These are phyloP conservation scores for Sclerospora graminicola DNA, from an alignment of 352 stramenopile species.

Conservation along the genomic window DNA sequence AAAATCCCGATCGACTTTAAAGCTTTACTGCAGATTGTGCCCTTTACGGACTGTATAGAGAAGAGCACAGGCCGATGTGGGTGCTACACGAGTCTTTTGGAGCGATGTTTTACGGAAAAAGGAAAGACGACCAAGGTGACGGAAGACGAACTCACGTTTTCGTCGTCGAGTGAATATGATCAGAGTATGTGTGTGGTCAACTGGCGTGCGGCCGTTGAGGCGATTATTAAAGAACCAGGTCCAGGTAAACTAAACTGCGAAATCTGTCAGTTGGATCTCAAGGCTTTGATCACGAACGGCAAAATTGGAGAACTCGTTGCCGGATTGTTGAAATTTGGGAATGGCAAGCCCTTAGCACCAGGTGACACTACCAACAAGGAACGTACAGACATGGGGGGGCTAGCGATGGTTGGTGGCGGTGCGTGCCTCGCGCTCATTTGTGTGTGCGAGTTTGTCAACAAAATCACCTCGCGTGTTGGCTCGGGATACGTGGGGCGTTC, in stretches of 20 bases:
- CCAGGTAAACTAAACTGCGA: slow-evolving; percentile 63
- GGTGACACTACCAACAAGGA: slow-evolving; percentile 18
- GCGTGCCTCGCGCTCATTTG: slow-evolving; percentile 38
- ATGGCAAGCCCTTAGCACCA: slow-evolving; percentile 15
- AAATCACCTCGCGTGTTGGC: slow-evolving; percentile 52
- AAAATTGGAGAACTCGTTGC: slow-evolving; percentile 47
- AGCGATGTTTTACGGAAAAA: slow-evolving; percentile 49
- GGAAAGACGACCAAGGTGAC: slow-evolving; percentile 28
- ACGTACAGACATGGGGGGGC: slow-evolving; percentile 45
- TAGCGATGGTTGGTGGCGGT: slow-evolving; percentile 50
- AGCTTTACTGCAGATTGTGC: slow-evolving; percentile 41
- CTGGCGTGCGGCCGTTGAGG: slow-evolving; percentile 36
- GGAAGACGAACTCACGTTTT: slow-evolving; percentile 22
- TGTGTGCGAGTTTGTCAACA: slow-evolving; percentile 63
- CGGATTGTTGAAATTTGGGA: slow-evolving; percentile 37
- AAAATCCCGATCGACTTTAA: slow-evolving; percentile 66
- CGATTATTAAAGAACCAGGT: slow-evolving; percentile 40
- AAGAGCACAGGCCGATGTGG: slow-evolving; percentile 44
- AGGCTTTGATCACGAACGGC: slow-evolving; percentile 52
- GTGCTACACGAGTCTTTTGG: slow-evolving; percentile 63
- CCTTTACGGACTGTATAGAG: slow-evolving; percentile 63
- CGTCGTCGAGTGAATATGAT: slow-evolving; percentile 35
- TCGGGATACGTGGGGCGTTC: slow-evolving; percentile 71
- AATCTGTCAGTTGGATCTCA: slow-evolving; percentile 59
- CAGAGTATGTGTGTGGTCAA: slow-evolving; percentile 50